Percentiles rank a stretch among this genome's conserved stretches.
phyloP scores from a whole-genome alignment of 768 basidiomycete species.

The Trametes cingulata region DNA sequence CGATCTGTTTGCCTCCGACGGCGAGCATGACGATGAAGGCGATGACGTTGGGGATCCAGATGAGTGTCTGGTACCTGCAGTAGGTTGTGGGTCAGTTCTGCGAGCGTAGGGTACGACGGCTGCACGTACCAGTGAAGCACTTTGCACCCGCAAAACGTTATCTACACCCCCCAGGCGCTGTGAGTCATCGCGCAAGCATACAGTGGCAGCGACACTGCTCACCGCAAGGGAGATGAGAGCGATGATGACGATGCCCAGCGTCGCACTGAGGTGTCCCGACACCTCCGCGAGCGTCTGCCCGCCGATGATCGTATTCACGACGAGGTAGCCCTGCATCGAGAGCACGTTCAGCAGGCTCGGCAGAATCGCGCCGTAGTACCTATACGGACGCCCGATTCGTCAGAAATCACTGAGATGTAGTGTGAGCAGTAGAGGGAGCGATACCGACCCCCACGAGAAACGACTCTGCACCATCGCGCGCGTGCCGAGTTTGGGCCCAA shows the following conservation, averaged over 20 bases:
- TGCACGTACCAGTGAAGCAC: conserved; percentile 35
- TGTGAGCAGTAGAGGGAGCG: background rate
- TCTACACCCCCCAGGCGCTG: conserved; percentile 8
- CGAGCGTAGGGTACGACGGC: no score
- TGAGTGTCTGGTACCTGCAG: conserved; percentile 37
- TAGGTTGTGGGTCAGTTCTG: no score
- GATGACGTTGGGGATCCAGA: conserved; percentile 43
- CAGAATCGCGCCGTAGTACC: conserved; percentile 43
- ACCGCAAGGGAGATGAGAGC: conserved; percentile 39
- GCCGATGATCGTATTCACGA: conserved; percentile 50
- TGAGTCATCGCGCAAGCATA: background rate
- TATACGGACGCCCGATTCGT: conserved; percentile 24
- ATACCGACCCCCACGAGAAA: conserved; percentile 48
- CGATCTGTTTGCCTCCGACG: conserved; percentile 38
- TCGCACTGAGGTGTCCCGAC: conserved; percentile 26
- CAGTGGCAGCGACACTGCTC: background rate
- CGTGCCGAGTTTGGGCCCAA: conserved; percentile 55
- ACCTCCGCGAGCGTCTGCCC: conserved; percentile 49
- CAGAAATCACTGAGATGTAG: background rate
- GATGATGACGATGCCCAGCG: conserved; percentile 47
- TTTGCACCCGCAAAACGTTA: conserved; percentile 38
- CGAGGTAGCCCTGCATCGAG: conserved; percentile 48
- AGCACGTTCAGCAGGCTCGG: conserved; percentile 44
- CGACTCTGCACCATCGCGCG: conserved; percentile 57
- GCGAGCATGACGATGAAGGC: conserved; percentile 40